Base-by-base conservation (phyloP, 1,139 yeast genomes). In the Yamadazyma oceani region DNA sequence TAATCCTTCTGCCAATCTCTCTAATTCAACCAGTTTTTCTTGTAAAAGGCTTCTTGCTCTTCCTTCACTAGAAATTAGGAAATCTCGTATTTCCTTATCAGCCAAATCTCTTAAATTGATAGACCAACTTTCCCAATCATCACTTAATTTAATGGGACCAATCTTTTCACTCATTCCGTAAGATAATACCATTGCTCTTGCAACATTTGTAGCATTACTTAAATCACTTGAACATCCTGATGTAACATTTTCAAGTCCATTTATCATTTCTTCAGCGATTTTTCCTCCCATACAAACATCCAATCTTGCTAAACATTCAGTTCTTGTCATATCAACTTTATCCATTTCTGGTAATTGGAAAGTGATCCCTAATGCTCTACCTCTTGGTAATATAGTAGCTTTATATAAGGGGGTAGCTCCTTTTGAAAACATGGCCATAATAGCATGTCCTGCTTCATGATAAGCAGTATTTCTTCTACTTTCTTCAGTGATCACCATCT, bases 261-360 rank as follows among this genome's bases (percentile, higher is more conserved):
- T 87, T 34, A 86, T 75, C 73, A 88, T 71, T 60, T 90, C 97
- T 67, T 92, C 99, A 23, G 98, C 98, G 44, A 90, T 82, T 61
- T 90, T 90, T 45, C 99, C 99, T 44, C 98, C 99, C 98, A 92
- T 92, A 60, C 96, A 89, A 37, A 92, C 98, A 60, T 92, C 98
- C 49, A 92, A 67, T 48, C 95, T 73, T 0, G 98, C 97, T 48
- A 85, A 73, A 58, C 96, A 86, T 65, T 92, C 98, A 46, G 75
- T 80, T 59, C 80, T 85, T 31, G 96, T 87, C 65, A 87, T 85
- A 55, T 92, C 97, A 43, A 86, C 92, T 68, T 94, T 90, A 64
- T 92, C 99, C 95, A 90, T 89, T 60, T 94, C 98, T 3, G 98
- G 98, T 45, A 92, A 75, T 67, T 90, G 97, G 75, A 90, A 92